A percentile compares a stretch with the other conserved stretches of the same genome.
phyloP scores from a whole-genome alignment of 306 rosid species.

The Astragalus membranaceus region DNA sequence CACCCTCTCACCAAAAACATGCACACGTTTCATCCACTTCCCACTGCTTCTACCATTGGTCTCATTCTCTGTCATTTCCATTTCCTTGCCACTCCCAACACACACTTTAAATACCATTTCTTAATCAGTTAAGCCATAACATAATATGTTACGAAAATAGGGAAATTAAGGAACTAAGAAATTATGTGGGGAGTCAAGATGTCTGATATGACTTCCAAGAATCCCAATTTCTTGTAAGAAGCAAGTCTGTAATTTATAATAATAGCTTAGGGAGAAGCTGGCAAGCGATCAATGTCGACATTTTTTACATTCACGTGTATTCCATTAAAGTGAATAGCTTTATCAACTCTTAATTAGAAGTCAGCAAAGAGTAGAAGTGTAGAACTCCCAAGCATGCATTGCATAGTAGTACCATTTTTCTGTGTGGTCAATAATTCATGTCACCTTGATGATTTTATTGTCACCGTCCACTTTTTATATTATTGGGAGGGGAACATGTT shows the following conservation, averaged over 20 bases:
- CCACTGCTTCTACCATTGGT: slow-evolving; percentile 14
- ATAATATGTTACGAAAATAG: not conserved
- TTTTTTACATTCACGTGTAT: slow-evolving; percentile 51
- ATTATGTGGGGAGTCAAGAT: slow-evolving; percentile 22
- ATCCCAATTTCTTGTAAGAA: slow-evolving; percentile 25
- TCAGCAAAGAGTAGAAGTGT: slow-evolving; percentile 17
- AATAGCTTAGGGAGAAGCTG: slow-evolving; percentile 17
- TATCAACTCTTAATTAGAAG: slow-evolving; percentile 16
- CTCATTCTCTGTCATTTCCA: slow-evolving; percentile 31
- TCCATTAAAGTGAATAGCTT: slow-evolving; percentile 38
- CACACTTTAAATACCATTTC: slow-evolving; percentile 53
- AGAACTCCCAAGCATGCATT: not conserved
- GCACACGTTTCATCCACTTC: slow-evolving; percentile 34
- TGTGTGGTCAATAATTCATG: slow-evolving; percentile 24
- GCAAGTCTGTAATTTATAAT: slow-evolving; percentile 34
- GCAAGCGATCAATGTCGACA: slow-evolving; percentile 25
- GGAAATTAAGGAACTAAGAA: not conserved
- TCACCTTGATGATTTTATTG: slow-evolving; percentile 1
- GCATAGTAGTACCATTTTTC: not conserved
- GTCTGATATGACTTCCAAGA: slow-evolving; percentile 9
- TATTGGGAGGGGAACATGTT: not conserved
- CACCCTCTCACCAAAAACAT: slow-evolving; percentile 31
- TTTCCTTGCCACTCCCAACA: slow-evolving; percentile 46
- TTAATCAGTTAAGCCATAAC: not conserved
- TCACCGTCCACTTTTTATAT: not conserved